phyloP scores from a whole-genome alignment of 306 rosid species.

The Pueraria montana region DNA sequence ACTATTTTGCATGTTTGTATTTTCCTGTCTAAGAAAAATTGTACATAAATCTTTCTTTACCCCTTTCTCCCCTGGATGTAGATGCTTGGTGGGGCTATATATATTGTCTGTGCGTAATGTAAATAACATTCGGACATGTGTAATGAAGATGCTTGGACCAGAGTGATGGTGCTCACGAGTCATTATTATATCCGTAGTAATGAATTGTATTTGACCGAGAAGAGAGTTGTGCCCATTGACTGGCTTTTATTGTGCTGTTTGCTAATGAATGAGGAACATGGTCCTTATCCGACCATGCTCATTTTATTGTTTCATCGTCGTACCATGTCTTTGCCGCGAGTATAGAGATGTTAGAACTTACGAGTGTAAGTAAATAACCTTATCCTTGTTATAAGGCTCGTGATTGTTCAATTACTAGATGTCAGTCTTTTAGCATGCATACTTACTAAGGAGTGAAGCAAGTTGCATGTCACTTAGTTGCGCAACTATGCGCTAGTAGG shows the following conservation, averaged over 20 bases:
- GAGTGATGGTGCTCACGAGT: background rate
- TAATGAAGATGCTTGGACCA: conserved; percentile 13
- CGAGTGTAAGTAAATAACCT: too few relatives aligned
- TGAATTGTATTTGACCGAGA: background rate
- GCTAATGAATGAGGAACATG: background rate
- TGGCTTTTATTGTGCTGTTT: background rate
- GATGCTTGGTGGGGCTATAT: conserved; percentile 15
- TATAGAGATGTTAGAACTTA: background rate
- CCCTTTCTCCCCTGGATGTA: background rate
- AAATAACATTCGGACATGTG: conserved; percentile 16
- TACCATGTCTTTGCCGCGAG: background rate
- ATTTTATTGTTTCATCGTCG: background rate
- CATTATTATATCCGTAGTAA: background rate
- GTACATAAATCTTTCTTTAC: conserved; percentile 22
- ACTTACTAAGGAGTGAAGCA: too few relatives aligned
- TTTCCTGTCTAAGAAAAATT: conserved; percentile 7
- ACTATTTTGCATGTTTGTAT: conserved; percentile 34
- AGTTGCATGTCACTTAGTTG: too few relatives aligned
- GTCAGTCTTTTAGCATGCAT: too few relatives aligned
- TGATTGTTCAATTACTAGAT: too few relatives aligned
- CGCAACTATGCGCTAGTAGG: too few relatives aligned
- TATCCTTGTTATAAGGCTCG: too few relatives aligned
- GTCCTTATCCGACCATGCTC: background rate
- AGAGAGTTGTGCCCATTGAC: background rate
- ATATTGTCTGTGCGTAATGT: conserved; percentile 24